A percentile compares a stretch with the other conserved stretches of the same genome.
phyloP scores from a whole-genome alignment of 139 green algal species.

The Closterium sp. region DNA sequence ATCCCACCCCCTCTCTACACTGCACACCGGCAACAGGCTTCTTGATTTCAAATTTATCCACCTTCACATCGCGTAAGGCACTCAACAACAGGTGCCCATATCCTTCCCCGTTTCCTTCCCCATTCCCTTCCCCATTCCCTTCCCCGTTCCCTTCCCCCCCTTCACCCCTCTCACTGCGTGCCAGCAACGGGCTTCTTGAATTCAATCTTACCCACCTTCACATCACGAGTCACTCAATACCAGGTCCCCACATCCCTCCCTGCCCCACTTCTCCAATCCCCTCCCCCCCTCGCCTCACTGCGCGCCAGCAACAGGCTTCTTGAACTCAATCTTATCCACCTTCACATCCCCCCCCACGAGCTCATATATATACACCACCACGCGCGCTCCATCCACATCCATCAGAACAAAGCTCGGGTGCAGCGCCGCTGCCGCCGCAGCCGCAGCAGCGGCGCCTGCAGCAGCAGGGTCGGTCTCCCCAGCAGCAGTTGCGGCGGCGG shows the following conservation, averaged over 20 bases:
- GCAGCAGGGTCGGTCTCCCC: background rate
- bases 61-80: no score
- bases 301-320: slow-evolving; percentile 12
- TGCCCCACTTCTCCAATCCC: slow-evolving; percentile 28
- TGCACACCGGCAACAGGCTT: no score
- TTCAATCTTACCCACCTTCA: slow-evolving; percentile 54
- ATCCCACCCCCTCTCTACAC: no score
- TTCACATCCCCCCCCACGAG: slow-evolving; percentile 64
- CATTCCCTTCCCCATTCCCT: no score
- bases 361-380: slow-evolving; percentile 93
- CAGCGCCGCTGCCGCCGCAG: slow-evolving; percentile 17
- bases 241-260: slow-evolving; percentile 86
- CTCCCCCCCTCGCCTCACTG: background rate
- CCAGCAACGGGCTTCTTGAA: slow-evolving; percentile 30
- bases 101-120: no score
- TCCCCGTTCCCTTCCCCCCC: no score
- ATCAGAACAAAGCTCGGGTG: slow-evolving; percentile 90
- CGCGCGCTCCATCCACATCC: slow-evolving; percentile 82
- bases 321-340: slow-evolving; percentile 56
- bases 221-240: slow-evolving; percentile 68
- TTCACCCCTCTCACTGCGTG: no score
- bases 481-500: background rate
- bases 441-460: background rate
- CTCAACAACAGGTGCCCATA: no score
- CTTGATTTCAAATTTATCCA: no score